A percentile compares a stretch with the other conserved stretches of the same genome.
phyloP scores from a whole-genome alignment of 768 basidiomycete species.

The Boletus coccyginus region DNA sequence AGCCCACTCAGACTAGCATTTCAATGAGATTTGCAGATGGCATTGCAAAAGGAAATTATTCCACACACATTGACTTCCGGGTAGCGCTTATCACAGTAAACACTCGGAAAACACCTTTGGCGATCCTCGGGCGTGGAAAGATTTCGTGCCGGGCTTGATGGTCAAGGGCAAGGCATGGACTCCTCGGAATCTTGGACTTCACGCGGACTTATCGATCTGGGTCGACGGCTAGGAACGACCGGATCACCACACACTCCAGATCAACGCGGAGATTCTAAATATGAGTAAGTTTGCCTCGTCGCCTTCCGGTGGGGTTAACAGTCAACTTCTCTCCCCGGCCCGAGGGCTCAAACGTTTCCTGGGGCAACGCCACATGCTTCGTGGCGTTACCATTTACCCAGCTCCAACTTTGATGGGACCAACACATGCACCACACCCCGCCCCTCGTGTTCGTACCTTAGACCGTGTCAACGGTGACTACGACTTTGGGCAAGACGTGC shows the following conservation, averaged over 20 bases:
- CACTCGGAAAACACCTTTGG: neutral
- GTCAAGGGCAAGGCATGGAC: too few relatives aligned
- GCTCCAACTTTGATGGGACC: neutral
- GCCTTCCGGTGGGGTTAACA: slow-evolving; percentile 1
- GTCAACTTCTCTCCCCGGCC: neutral
- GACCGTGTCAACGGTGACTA: neutral
- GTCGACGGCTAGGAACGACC: neutral
- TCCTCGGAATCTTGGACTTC: neutral
- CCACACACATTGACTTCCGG: neutral
- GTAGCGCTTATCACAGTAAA: neutral
- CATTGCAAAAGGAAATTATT: too few relatives aligned
- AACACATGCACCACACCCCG: neutral
- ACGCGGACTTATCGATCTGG: neutral
- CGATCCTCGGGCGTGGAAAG: too few relatives aligned
- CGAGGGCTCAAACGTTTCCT: neutral
- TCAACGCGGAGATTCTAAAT: neutral
- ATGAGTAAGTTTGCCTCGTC: neutral
- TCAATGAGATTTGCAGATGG: too few relatives aligned
- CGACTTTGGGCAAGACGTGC: neutral
- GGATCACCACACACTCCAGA: neutral
- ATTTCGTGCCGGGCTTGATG: too few relatives aligned
- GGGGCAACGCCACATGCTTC: neutral
- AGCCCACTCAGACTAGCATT: too few relatives aligned
- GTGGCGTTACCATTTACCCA: slow-evolving; percentile 6
- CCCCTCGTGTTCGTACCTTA: slow-evolving; percentile 3